Evolutionary conservation across 2,329 filamentous ascomycete species (phyloP).

Genomic region (Ophiocordyceps polyrhachis-furcata): DNA sequence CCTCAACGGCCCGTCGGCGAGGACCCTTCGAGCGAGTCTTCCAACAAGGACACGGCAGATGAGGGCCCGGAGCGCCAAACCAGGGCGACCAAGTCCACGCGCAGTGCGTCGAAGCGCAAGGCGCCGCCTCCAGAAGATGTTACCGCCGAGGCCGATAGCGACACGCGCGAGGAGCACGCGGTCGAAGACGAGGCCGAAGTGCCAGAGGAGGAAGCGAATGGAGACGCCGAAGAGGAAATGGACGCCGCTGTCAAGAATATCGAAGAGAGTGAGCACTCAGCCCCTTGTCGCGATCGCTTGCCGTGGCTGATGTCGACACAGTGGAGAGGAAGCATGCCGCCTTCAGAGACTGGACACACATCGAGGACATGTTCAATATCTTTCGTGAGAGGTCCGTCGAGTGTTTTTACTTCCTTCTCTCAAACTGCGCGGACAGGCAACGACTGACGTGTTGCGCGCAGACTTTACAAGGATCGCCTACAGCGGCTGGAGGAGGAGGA

Average conservation of each 20-base stretch:
- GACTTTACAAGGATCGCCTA: constrained; percentile 76
- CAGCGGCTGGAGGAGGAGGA: constrained; percentile 59
- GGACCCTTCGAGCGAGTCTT: constrained; percentile 19
- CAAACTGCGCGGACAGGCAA: background rate
- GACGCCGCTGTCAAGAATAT: constrained; percentile 41
- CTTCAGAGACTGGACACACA: constrained; percentile 56
- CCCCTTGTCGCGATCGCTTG: background rate
- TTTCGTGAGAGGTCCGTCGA: constrained; percentile 55
- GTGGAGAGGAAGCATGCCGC: constrained; percentile 64
- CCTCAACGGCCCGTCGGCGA: constrained; percentile 24
- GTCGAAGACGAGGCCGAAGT: constrained; percentile 22
- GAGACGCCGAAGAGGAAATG: constrained; percentile 39
- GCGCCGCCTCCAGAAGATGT: constrained; percentile 9
- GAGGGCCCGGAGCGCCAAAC: constrained; percentile 14
- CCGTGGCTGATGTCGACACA: constrained; percentile 17
- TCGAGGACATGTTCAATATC: constrained; percentile 76
- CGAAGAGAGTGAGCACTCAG: constrained; percentile 38
- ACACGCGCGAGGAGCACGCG: constrained; percentile 15
- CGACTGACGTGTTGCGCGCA: constrained; percentile 15
- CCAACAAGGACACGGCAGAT: constrained; percentile 11
- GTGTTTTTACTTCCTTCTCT: background rate
- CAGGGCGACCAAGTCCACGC: constrained; percentile 19
- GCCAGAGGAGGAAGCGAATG: constrained; percentile 34
- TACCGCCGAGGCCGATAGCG: constrained; percentile 13
- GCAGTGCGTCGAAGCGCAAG: constrained; percentile 21